These are phyloP conservation scores for Trichoderma atroviride DNA, from an alignment of 2,329 filamentous ascomycete genomes.

Conservation along the genomic window DNA sequence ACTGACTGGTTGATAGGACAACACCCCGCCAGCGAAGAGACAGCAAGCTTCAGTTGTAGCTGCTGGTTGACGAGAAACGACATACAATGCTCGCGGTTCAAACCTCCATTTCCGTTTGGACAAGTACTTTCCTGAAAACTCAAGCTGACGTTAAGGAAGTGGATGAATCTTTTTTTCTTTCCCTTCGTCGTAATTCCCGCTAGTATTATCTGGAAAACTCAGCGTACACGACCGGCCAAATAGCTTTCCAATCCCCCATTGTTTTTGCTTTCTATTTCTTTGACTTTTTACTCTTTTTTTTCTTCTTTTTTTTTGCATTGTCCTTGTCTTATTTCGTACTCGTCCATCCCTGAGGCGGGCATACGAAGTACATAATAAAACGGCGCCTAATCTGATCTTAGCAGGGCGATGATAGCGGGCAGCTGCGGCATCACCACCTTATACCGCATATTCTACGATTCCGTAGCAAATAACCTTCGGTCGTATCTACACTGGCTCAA, in stretches of 20 bases:
- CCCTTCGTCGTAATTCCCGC: constrained; percentile 11
- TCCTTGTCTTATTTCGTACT: constrained; percentile 6
- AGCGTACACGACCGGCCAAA: background rate
- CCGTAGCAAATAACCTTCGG: constrained; percentile 19
- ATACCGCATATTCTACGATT: constrained; percentile 13
- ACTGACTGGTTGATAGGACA: constrained; percentile 42
- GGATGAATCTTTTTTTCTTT: constrained; percentile 20
- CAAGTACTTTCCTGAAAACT: constrained; percentile 27
- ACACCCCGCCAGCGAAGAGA: constrained; percentile 43
- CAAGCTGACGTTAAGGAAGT: constrained; percentile 33
- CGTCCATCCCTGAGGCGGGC: constrained; percentile 1
- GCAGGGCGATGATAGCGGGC: constrained; percentile 17
- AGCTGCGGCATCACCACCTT: constrained; percentile 8
- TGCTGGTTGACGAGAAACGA: constrained; percentile 39
- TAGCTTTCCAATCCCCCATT: background rate
- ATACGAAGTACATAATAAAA: constrained; percentile 23
- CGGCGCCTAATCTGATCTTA: constrained; percentile 25
- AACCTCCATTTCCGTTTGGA: constrained; percentile 20
- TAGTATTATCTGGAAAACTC: constrained; percentile 9
- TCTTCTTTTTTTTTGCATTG: background rate
- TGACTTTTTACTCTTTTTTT: background rate
- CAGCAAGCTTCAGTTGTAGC: constrained; percentile 48
- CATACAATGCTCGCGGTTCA: background rate
- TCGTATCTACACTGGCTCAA: constrained; percentile 22
- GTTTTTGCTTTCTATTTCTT: background rate